Evolutionary conservation across 768 basidiomycete species (phyloP), one percentile per base, ranked within the genome.

Genomic region (Kwoniella shandongensis): DNA sequence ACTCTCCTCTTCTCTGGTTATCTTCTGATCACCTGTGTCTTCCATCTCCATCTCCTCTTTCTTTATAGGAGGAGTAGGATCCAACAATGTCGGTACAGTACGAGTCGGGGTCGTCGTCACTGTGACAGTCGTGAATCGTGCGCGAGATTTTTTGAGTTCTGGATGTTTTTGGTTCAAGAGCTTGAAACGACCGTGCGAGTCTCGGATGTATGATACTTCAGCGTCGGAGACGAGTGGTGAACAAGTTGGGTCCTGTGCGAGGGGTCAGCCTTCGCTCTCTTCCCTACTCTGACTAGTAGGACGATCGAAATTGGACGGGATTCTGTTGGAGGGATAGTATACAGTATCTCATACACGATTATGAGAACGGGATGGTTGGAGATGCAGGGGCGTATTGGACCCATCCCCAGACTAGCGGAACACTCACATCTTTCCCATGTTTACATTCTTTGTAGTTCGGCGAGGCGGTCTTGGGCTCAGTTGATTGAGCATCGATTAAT

Each of bases 121-220:
- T 18, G 48, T 11, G 12, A 36, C 27, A 5, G 23, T 23, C 3
- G 50, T 32, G 5, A 36, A 30, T 39, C 3, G 40, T 10, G 47
- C 23, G 50, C 32, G 22, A 20, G 23, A 18, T 2, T 22, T 2
- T 26, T 41, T 40, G 50, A 51, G 50, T 13, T 51, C 39, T 6
- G 50, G 56, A n/a, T 44, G 56, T 48, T 58, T 58, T 20, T 58
- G 39, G 44, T 58, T 58, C 8, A 58, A 32, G 8, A 58, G 29
- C 15, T 26, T 27, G 49, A 58, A 58, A n/a, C 56, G 48, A n/a
- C 50, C 39, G 27, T 48, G 39, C 3, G 48, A 49, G n/a, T 48
- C 23, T 12, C 44, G 49, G 44, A 58, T 48, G 22, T 35, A 11
- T 18, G 48, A 26, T 3, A 58, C 56, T 13, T 29, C 10, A 8